Percentiles rank a stretch among this genome's conserved stretches.
These are phyloP conservation scores for Polytrichum formosum DNA, from an alignment of 225 moss, liverwort and hornwort species.

Conservation along the genomic window DNA sequence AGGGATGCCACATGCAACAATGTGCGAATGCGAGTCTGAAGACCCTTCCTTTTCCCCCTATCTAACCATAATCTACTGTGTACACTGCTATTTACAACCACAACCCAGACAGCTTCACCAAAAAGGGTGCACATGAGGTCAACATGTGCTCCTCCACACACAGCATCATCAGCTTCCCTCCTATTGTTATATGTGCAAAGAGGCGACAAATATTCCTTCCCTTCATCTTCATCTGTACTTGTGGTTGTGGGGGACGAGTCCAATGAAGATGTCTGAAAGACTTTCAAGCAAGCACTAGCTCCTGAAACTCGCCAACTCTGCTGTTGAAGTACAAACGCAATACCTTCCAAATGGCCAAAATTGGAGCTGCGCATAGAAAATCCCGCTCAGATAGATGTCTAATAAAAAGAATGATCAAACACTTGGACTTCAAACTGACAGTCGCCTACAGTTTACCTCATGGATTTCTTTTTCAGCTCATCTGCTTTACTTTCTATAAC, in stretches of 20 bases:
- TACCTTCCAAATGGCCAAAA: conserved; percentile 76
- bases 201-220: conserved; percentile 13
- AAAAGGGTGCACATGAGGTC: conserved; percentile 70
- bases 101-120: conserved; percentile 81
- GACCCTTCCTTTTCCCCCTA: conserved; percentile 52
- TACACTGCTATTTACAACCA: conserved; percentile 62
- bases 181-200: conserved; percentile 12
- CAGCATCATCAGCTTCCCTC: conserved; percentile 15
- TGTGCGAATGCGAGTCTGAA: conserved; percentile 47
- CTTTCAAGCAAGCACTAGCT: conserved; percentile 72
- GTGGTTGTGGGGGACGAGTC: conserved; percentile 4
- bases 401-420: neutral
- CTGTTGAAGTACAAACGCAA: conserved; percentile 58
- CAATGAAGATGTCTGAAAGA: conserved; percentile 34
- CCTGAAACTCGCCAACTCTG: conserved; percentile 53
- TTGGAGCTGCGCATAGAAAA: conserved; percentile 69
- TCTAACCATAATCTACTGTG: conserved; percentile 65
- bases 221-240: conserved; percentile 6
- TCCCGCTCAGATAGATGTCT: neutral
- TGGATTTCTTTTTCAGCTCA: neutral
- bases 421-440: neutral
- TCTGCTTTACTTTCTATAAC: neutral
- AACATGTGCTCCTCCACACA: conserved; percentile 54
- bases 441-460: neutral
- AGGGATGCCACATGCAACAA: conserved; percentile 54